Evolutionary conservation across 805 yeast genomes (phyloP).

Genomic region (Tetrapisispora taiwanensis): DNA sequence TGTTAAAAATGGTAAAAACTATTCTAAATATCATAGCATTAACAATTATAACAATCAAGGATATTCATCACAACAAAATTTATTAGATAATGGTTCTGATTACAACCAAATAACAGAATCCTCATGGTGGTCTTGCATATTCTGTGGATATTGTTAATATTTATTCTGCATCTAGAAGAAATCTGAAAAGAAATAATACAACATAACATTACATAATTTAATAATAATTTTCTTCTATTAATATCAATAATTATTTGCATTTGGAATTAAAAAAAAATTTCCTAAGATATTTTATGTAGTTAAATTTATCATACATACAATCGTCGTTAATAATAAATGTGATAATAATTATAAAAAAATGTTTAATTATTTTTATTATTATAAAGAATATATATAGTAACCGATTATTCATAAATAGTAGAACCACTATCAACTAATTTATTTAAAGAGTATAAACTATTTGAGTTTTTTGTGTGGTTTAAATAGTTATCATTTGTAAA

Average conservation of each 20-base stretch:
- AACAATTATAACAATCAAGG: slow-evolving; percentile 1
- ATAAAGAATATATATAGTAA: not conserved
- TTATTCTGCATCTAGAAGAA: not conserved
- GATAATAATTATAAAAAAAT: not conserved
- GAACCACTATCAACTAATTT: slow-evolving; percentile 13
- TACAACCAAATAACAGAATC: not conserved
- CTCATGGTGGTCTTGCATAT: slow-evolving; percentile 1
- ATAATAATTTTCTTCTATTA: not conserved
- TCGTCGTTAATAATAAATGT: too few relatives aligned
- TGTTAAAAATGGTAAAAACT: not conserved
- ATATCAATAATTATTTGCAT: not conserved
- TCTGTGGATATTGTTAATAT: slow-evolving; percentile 4
- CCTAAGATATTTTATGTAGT: too few relatives aligned
- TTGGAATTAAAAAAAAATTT: not conserved
- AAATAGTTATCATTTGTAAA: not conserved
- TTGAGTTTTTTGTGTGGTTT: not conserved
- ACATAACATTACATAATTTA: not conserved
- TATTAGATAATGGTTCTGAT: slow-evolving; percentile 1
- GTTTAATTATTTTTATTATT: not conserved
- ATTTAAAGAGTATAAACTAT: slow-evolving; percentile 13
- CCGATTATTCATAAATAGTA: slow-evolving; percentile 3
- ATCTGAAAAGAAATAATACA: not conserved
- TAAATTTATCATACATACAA: too few relatives aligned
- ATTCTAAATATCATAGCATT: slow-evolving; percentile 3
- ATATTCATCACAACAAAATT: not conserved